Percentiles rank a stretch among this genome's conserved stretches.
These are phyloP conservation scores for Ustilago sp. DNA, from an alignment of 1,284 basidiomycete species.

Conservation along the genomic window DNA sequence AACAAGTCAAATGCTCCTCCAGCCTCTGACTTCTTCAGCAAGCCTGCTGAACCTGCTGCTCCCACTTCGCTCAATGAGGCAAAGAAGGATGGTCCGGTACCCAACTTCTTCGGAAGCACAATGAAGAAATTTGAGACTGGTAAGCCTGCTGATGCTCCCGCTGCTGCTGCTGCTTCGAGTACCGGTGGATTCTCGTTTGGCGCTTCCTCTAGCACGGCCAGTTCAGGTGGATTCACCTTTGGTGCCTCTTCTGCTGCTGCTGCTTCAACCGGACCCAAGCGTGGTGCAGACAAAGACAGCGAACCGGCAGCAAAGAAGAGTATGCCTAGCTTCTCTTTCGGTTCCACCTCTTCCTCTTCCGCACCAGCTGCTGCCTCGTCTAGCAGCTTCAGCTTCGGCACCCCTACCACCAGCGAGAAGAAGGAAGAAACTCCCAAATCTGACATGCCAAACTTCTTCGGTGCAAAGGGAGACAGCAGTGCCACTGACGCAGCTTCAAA, in stretches of 20 bases:
- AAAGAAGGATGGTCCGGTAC: slow-evolving; percentile 62
- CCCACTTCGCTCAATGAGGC: slow-evolving; percentile 28
- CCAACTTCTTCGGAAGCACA: slow-evolving; percentile 61
- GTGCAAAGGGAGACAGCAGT: slow-evolving; percentile 28
- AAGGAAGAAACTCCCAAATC: slow-evolving; percentile 25
- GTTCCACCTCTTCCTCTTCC: slow-evolving; percentile 22
- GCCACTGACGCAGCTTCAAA: slow-evolving; percentile 17
- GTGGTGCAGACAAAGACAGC: slow-evolving; percentile 27
- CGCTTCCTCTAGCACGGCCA: slow-evolving; percentile 7
- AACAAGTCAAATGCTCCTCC: slow-evolving; percentile 31
- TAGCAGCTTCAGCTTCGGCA: slow-evolving; percentile 27
- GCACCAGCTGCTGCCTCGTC: slow-evolving; percentile 5
- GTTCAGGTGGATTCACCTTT: slow-evolving; percentile 44
- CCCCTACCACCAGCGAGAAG: slow-evolving; percentile 20
- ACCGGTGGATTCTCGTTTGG: slow-evolving; percentile 13
- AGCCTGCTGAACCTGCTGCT: slow-evolving; percentile 34
- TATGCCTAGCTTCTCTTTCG: slow-evolving; percentile 51
- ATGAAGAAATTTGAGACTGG: slow-evolving; percentile 43
- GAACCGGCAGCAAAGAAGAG: slow-evolving; percentile 45
- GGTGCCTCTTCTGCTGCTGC: slow-evolving; percentile 16
- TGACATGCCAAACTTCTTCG: slow-evolving; percentile 47
- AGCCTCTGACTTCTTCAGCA: slow-evolving; percentile 47
- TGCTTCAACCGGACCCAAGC: slow-evolving; percentile 25
- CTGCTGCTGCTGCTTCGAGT: slow-evolving; percentile 5
- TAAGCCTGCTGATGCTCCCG: slow-evolving; percentile 22